Conservation (phyloP, 2,329 filamentous ascomycete genomes). For the Rugonectria rugulosa region DNA sequence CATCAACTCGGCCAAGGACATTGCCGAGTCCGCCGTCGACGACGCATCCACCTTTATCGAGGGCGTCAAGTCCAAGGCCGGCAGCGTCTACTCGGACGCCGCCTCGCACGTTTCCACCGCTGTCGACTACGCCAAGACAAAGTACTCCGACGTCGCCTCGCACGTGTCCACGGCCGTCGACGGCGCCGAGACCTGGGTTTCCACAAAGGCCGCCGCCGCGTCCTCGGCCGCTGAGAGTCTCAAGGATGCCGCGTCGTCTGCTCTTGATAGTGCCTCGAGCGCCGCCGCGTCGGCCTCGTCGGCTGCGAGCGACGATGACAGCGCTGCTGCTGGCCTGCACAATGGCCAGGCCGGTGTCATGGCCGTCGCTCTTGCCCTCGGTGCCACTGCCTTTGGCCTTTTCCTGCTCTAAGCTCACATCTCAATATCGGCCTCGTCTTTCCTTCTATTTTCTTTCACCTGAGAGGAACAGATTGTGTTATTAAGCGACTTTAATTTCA, state of each 20-base stretch:
- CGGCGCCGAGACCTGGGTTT: constrained; percentile 19
- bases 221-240: not conserved
- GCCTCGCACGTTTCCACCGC: constrained; percentile 6
- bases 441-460: not conserved
- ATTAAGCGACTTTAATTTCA: not conserved
- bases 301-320: constrained; percentile 14
- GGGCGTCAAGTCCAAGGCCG: constrained; percentile 3
- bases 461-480: not conserved
- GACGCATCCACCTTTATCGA: constrained; percentile 11
- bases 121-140: constrained; percentile 8
- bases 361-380: constrained; percentile 32
- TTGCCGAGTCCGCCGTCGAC: constrained; percentile 6
- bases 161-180: constrained; percentile 20
- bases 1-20: constrained; percentile 11
- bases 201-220: constrained; percentile 17
- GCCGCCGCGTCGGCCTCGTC: constrained; percentile 20
- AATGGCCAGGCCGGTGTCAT: constrained; percentile 26
- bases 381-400: constrained; percentile 35
- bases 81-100: constrained; percentile 2
- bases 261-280: constrained; percentile 17
- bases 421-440: not conserved
- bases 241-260: constrained; percentile 17
- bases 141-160: not conserved
- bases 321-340: constrained; percentile 24
- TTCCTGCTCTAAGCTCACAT: constrained; percentile 28